A percentile compares a stretch with the other conserved stretches of the same genome.
Conservation (phyloP, 768 basidiomycete genomes). For the Suillus sp. region DNA sequence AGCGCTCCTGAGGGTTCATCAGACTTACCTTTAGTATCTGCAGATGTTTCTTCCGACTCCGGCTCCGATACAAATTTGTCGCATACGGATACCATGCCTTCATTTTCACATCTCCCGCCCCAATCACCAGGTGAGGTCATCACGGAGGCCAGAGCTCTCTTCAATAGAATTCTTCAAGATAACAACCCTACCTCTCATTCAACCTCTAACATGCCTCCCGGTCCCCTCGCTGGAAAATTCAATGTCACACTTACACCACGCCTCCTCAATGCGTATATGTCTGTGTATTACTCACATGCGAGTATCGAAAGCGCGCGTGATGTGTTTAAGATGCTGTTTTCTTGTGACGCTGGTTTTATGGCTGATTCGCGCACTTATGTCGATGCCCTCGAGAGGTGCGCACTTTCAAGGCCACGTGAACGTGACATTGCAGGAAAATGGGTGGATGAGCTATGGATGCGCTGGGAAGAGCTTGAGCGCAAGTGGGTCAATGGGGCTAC, state of each 20-base stretch:
- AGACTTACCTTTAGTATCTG: slow-evolving; percentile 2
- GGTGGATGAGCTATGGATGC: slow-evolving; percentile 64
- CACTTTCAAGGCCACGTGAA: slow-evolving; percentile 44
- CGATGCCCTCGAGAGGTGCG: slow-evolving; percentile 70
- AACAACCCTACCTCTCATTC: slow-evolving; percentile 16
- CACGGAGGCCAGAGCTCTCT: slow-evolving; percentile 66
- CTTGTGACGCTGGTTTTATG: slow-evolving; percentile 28
- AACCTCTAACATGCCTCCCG: not conserved
- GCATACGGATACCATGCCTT: slow-evolving; percentile 12
- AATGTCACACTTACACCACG: slow-evolving; percentile 58
- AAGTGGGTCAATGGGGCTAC: slow-evolving; percentile 33
- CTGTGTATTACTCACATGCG: slow-evolving; percentile 67
- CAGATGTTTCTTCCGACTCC: slow-evolving; percentile 4
- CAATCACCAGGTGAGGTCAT: slow-evolving; percentile 74
- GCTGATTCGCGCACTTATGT: slow-evolving; percentile 60
- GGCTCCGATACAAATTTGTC: slow-evolving; percentile 7
- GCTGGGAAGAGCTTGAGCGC: slow-evolving; percentile 58
- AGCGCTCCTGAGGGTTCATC: slow-evolving; percentile 14
- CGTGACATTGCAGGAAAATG: slow-evolving; percentile 50
- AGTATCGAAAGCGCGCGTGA: slow-evolving; percentile 49
- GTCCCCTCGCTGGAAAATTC: slow-evolving; percentile 46
- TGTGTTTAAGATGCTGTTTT: slow-evolving; percentile 54
- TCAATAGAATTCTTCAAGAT: slow-evolving; percentile 58
- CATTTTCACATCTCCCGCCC: slow-evolving; percentile 60
- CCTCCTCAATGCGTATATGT: slow-evolving; percentile 79